These are phyloP conservation scores for Exophiala alcalophila DNA, from an alignment of 2,329 filamentous ascomycete species.

Conservation along the genomic window DNA sequence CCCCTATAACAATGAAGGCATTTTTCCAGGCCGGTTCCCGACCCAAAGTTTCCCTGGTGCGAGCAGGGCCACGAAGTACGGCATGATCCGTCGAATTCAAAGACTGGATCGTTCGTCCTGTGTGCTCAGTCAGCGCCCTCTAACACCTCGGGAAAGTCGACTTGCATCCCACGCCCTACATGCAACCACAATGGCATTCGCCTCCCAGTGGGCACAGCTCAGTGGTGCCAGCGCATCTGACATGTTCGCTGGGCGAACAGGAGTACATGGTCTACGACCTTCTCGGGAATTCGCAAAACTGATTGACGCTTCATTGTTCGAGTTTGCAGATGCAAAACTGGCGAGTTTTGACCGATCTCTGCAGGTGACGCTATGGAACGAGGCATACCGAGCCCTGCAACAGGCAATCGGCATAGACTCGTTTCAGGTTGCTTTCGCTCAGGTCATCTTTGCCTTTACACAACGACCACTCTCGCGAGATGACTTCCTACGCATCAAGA, in stretches of 20 bases:
- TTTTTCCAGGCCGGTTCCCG: background rate
- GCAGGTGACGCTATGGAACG: constrained; percentile 42
- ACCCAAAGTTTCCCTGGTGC: background rate
- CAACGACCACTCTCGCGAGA: constrained; percentile 37
- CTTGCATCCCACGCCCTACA: constrained; percentile 3
- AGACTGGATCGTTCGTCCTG: constrained; percentile 6
- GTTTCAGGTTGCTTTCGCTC: constrained; percentile 44
- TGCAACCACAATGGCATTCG: constrained; percentile 10
- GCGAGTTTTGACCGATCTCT: constrained; percentile 33
- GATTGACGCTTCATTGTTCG: constrained; percentile 1
- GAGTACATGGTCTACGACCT: too few relatives aligned
- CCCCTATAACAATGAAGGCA: constrained; percentile 35
- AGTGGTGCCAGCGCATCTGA: background rate
- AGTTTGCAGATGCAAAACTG: background rate
- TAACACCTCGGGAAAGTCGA: background rate
- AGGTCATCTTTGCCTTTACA: constrained; percentile 46
- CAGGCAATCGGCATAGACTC: constrained; percentile 41
- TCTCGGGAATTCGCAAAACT: constrained; percentile 2
- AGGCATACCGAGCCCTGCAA: constrained; percentile 41
- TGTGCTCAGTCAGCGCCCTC: constrained; percentile 1
- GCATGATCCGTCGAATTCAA: constrained; percentile 9
- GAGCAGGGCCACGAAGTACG: background rate
- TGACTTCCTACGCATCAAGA: constrained; percentile 1
- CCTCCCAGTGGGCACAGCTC: constrained; percentile 9
- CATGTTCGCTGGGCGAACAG: background rate